Conservation (phyloP, 257 asterid genomes). For the Nicotiana tabacum region DNA sequence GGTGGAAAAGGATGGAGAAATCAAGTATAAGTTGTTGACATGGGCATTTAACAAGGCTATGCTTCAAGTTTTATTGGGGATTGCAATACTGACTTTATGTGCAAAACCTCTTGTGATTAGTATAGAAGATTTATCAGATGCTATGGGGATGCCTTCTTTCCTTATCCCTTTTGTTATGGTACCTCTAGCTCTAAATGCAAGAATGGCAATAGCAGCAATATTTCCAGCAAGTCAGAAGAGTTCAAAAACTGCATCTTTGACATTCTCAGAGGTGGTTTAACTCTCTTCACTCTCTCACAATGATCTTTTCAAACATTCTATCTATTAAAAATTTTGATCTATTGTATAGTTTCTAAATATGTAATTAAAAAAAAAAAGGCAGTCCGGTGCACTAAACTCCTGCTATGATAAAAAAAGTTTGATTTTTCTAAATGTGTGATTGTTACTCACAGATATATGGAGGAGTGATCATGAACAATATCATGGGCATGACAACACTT, state of each 20-base stretch:
- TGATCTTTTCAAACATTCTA: background rate
- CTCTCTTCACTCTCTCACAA: background rate
- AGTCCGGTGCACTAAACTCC: too few species aligned
- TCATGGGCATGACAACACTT: conserved; percentile 28
- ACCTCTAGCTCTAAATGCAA: conserved; percentile 48
- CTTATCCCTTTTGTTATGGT: conserved; percentile 50
- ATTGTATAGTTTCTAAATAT: too few species aligned
- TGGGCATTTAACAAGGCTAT: conserved; percentile 27
- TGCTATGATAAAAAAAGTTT: background rate
- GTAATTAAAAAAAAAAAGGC: too few species aligned
- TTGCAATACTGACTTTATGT: conserved; percentile 36
- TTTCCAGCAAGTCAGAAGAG: conserved; percentile 52
- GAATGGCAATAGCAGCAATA: conserved; percentile 39
- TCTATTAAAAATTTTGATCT: background rate
- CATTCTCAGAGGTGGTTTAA: conserved; percentile 74
- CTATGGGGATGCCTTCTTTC: conserved; percentile 44
- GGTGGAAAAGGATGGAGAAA: conserved; percentile 17
- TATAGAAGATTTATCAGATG: conserved; percentile 36
- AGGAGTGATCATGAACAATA: conserved; percentile 38
- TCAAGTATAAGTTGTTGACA: conserved; percentile 15
- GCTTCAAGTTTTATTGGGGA: conserved; percentile 38
- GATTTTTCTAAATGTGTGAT: background rate
- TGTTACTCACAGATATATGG: conserved; percentile 33
- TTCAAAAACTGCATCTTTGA: conserved; percentile 49
- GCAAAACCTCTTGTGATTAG: conserved; percentile 47